Percentiles rank a stretch among this genome's conserved stretches.
Evolutionary conservation across 2,329 filamentous ascomycete genomes (phyloP).

Genomic region (Cordyceps pruinosa): DNA sequence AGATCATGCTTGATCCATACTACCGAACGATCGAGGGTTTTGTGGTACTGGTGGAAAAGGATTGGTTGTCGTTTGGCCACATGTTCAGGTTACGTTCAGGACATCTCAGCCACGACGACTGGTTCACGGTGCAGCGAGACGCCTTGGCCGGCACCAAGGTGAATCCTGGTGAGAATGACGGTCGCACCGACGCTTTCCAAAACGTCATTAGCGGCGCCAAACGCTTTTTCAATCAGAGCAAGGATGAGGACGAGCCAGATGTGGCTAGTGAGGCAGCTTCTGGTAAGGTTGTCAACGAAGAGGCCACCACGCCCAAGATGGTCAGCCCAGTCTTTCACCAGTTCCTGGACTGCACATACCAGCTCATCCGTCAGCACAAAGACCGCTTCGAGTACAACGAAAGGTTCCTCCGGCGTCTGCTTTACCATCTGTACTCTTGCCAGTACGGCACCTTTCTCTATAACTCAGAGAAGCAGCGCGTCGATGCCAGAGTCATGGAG

Average conservation of each 20-base stretch:
- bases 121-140: constrained; percentile 86
- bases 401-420: constrained; percentile 76
- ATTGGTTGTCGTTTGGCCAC: constrained; percentile 96
- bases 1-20: constrained; percentile 92
- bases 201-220: constrained; percentile 82
- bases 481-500: constrained; percentile 60
- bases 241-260: constrained; percentile 56
- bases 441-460: constrained; percentile 96
- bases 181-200: constrained; percentile 68
- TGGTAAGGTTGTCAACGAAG: constrained; percentile 40
- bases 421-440: constrained; percentile 92
- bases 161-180: constrained; percentile 55
- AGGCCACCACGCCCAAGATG: constrained; percentile 78
- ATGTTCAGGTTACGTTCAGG: constrained; percentile 95
- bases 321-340: constrained; percentile 96
- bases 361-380: constrained; percentile 78
- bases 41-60: constrained; percentile 90
- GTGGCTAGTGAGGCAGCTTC: constrained; percentile 34
- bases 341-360: constrained; percentile 90
- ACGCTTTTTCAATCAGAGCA: constrained; percentile 75
- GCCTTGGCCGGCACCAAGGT: constrained; percentile 57
- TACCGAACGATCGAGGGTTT: constrained; percentile 93
- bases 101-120: constrained; percentile 82
- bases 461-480: constrained; percentile 86
- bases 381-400: constrained; percentile 95